Base-by-base conservation (phyloP, 805 yeast genomes). In the Zygosaccharomyces bisporus region DNA sequence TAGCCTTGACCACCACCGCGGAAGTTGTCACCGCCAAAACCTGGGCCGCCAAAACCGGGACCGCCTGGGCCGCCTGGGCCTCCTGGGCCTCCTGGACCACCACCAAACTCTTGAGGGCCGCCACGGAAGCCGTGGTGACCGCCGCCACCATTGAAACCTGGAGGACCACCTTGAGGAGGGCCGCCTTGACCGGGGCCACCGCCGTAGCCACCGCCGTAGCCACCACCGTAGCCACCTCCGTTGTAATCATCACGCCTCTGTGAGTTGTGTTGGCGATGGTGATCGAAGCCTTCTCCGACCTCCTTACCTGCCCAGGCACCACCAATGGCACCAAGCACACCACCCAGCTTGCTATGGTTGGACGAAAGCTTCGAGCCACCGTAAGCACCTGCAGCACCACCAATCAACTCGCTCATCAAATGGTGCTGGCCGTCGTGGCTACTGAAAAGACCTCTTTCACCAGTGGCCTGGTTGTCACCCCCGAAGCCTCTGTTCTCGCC, bases 281-380 rank as follows among this genome's bases (percentile, higher is more conserved):
- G 51, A 46, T 70, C 71, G 49, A 59, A 55, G 35, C 52, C 56
- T 55, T 74, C 70, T 54, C 72, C 76, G 25, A 70, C 50, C 62
- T 77, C 74, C 65, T 77, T 71, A 37, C 79, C 81, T 19, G 70
- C 68, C 44, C 75, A 51, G 6, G 81, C 81, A 60, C 83, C 83
- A 23, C 69, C 74, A 47, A 78, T 47, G 33, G 77, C 81, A 60
- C 83, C 83, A 23, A 69, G 70, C 44, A 75, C 60, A 39, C 73
- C 72, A 39, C 77, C 75, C 17, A 76, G 48, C 14, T 58, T 61
- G 6, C 63, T 54, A 39, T 63, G 67, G 20, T 39, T 42, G 12
- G 52, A 41, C 9, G 46, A 66, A 14, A 37, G 32, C 50, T 73
- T 70, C 20, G 70, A 62, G 50, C 80, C 80, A 55, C 74, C 79